Percentiles rank a stretch among this genome's conserved stretches.
Evolutionary conservation across 208 protist species (phyloP).

Genomic region (Angomonas ambiguus): DNA sequence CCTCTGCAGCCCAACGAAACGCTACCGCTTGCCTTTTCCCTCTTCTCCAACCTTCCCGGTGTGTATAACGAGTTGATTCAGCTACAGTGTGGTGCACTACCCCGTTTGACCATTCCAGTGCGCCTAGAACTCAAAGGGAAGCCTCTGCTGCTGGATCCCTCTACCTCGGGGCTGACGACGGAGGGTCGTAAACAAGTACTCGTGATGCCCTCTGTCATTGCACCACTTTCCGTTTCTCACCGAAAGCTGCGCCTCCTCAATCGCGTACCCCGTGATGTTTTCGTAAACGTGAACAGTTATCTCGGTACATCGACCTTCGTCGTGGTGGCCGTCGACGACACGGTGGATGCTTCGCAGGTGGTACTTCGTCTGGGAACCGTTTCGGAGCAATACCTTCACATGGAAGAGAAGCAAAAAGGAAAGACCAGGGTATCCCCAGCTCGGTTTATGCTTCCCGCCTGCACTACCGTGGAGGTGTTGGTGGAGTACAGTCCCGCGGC

Average conservation of each 20-base stretch:
- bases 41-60: slow-evolving; percentile 75
- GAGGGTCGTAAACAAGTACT: slow-evolving; percentile 62
- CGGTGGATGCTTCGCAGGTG: slow-evolving; percentile 50
- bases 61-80: slow-evolving; percentile 64
- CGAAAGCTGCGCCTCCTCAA: slow-evolving; percentile 72
- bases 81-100: slow-evolving; percentile 43
- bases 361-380: slow-evolving; percentile 54
- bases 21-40: slow-evolving; percentile 27
- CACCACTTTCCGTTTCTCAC: slow-evolving; percentile 57
- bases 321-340: slow-evolving; percentile 67
- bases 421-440: slow-evolving; percentile 42
- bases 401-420: slow-evolving; percentile 36
- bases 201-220: slow-evolving; percentile 84
- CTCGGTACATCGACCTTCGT: slow-evolving; percentile 54
- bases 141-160: slow-evolving; percentile 73
- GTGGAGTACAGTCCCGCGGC: slow-evolving; percentile 72
- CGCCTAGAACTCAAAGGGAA: slow-evolving; percentile 62
- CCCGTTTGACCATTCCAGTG: slow-evolving; percentile 49
- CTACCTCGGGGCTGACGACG: slow-evolving; percentile 67
- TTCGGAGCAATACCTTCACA: slow-evolving; percentile 24
- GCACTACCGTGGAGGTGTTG: slow-evolving; percentile 54
- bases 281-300: slow-evolving; percentile 63
- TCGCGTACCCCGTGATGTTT: slow-evolving; percentile 81
- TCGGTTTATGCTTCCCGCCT: slow-evolving; percentile 61
- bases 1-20: slow-evolving; percentile 28